These are phyloP conservation scores for Emergomyces orientalis DNA, from an alignment of 2,329 filamentous ascomycete species.

Conservation along the genomic window DNA sequence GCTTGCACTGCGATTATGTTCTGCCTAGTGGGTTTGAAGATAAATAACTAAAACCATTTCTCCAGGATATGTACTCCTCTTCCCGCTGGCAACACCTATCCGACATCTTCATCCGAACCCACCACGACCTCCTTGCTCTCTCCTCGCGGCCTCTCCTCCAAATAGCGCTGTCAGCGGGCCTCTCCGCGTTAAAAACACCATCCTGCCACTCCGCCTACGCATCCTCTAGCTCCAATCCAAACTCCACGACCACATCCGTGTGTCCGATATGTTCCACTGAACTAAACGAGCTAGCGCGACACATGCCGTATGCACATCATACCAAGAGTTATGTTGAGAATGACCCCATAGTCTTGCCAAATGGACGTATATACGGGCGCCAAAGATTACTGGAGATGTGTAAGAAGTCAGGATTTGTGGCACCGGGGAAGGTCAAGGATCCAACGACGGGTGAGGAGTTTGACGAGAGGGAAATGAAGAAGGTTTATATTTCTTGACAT, in stretches of 20 bases:
- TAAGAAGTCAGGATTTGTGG: conserved; percentile 61
- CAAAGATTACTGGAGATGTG: conserved; percentile 66
- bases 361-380: conserved; percentile 73
- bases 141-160: conserved; percentile 78
- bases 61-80: conserved; percentile 60
- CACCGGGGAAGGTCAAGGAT: conserved; percentile 61
- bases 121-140: conserved; percentile 76
- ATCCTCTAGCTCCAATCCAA: conserved; percentile 45
- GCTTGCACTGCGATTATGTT: background rate
- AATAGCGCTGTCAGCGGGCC: conserved; percentile 78
- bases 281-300: conserved; percentile 78
- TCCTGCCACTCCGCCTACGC: conserved; percentile 68
- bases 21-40: background rate
- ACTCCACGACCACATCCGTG: conserved; percentile 57
- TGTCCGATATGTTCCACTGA: conserved; percentile 96
- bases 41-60: background rate
- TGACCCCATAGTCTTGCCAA: conserved; percentile 78
- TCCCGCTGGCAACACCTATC: conserved; percentile 69
- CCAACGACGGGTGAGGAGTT: conserved; percentile 65
- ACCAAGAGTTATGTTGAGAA: conserved; percentile 86
- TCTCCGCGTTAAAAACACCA: conserved; percentile 92
- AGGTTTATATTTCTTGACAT: conserved; percentile 77
- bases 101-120: conserved; percentile 70
- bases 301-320: conserved; percentile 90
- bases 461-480: conserved; percentile 56